Base-by-base conservation (phyloP, 2,329 filamentous ascomycete genomes). In the Trichoderma lentiforme region DNA sequence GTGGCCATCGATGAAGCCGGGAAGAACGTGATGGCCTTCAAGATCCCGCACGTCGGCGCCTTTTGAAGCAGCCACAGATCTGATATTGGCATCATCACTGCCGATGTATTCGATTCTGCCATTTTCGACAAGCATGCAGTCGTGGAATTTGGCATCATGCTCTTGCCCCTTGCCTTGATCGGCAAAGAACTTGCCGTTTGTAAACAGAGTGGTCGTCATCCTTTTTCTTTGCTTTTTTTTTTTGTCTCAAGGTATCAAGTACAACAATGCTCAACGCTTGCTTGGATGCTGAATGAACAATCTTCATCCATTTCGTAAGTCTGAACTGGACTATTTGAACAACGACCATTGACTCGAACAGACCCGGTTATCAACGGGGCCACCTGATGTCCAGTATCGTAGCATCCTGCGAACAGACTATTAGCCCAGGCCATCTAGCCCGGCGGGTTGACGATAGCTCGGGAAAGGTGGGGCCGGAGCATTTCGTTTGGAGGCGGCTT, bases 81-180 rank as follows among this genome's bases (percentile, higher is more conserved):
- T 47, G n/a, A 61, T 69, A 14, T 51, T 24, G 14, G 36, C 36
- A 36, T 61, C 36, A 34, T 39, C 66, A 14, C 39, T 34, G n/a
- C 66, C 66, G 21, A 69, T n/a, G 11, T 69, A 69, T 51, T 69
- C n/a, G 28, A 69, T 69, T 9, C 34, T 30, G n/a, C 66, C 66
- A 51, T 69, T 57, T 34, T 69, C 28, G 15, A 69, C 56, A 12
- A 69, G 66, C 66, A 69, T 69, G 36, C 66, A 69, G 8, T 61
- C 66, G 18, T 69, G 26, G 24, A 69, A 69, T 26, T n/a, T 32
- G 14, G 66, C 56, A 15, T 61, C 36, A 18, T 39, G 47, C 2
- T 26, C n/a, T 6, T 61, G 28, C 8, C 18, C 56, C 11, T 61
- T 14, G 26, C 28, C 36, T 18, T 34, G 26, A 18, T 39, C n/a